Evolutionary conservation across 1,284 basidiomycete genomes (phyloP).

Genomic region (Puccinia sorghi): DNA sequence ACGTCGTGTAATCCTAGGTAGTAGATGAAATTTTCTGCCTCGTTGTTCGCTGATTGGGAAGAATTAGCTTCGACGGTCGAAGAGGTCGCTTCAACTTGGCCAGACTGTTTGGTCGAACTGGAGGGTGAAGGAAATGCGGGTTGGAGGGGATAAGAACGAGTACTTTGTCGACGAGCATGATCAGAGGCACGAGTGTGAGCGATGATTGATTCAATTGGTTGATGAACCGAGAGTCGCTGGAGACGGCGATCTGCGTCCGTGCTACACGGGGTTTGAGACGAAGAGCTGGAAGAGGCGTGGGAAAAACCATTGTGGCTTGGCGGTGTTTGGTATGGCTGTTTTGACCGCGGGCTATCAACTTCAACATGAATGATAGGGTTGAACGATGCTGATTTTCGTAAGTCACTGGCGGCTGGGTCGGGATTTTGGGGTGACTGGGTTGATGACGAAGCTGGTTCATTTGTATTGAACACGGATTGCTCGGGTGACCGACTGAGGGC

Average conservation of each 20-base stretch:
- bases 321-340: not conserved
- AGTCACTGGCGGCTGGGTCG: not conserved
- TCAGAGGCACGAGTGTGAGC: constrained; percentile 44
- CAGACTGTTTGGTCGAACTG: not conserved
- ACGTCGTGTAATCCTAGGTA: constrained; percentile 41
- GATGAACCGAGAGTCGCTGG: not conserved
- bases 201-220: constrained; percentile 36
- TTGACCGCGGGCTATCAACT: not conserved
- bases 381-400: constrained; percentile 31
- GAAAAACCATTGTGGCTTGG: not conserved
- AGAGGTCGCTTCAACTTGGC: not conserved
- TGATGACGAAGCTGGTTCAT: not conserved
- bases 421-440: not conserved
- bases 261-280: constrained; percentile 16
- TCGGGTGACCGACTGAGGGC: constrained; percentile 41
- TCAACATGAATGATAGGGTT: constrained; percentile 16
- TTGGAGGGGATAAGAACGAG: constrained; percentile 34
- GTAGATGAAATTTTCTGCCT: constrained; percentile 35
- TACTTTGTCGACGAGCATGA: constrained; percentile 28
- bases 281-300: constrained; percentile 1
- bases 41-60: not conserved
- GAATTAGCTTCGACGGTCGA: not conserved
- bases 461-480: constrained; percentile 3
- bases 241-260: constrained; percentile 4
- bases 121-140: not conserved